Evolutionary conservation across 1,139 yeast genomes (phyloP).

Genomic region (Arxiozyma slooffiae): DNA sequence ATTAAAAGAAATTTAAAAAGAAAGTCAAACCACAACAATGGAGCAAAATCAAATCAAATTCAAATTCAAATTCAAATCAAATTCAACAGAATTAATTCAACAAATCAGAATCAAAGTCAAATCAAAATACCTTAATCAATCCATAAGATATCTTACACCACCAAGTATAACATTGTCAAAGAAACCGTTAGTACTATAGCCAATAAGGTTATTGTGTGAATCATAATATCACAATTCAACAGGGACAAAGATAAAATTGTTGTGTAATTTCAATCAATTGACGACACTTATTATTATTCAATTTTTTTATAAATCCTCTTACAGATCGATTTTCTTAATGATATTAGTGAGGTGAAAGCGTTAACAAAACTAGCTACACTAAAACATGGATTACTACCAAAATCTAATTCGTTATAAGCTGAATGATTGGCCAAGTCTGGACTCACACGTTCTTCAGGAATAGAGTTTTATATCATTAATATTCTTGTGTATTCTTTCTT

Average conservation of each 20-base stretch:
- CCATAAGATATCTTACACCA: no score
- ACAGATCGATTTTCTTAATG: slow-evolving; percentile 42
- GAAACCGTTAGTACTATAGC: slow-evolving; percentile 90
- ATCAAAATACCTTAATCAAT: no score
- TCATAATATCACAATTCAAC: slow-evolving; percentile 72
- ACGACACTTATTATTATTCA: slow-evolving; percentile 92
- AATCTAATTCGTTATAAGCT: slow-evolving; percentile 60
- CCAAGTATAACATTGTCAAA: slow-evolving; percentile 91
- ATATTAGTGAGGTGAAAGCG: slow-evolving; percentile 51
- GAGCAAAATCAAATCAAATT: no score
- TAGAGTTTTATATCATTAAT: no score
- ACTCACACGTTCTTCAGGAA: slow-evolving; percentile 50
- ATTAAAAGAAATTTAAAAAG: no score
- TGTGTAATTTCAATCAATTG: slow-evolving; percentile 69
- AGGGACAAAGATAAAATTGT: slow-evolving; percentile 70
- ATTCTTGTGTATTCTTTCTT: no score
- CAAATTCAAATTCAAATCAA: no score
- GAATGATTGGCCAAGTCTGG: slow-evolving; percentile 49
- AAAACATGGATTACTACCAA: slow-evolving; percentile 78
- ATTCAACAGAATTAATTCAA: no score
- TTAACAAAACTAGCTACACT: slow-evolving; percentile 87
- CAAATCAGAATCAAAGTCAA: no score
- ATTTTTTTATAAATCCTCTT: slow-evolving; percentile 78
- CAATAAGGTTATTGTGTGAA: slow-evolving; percentile 43
- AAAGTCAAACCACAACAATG: no score